Conservation (phyloP, 1,284 basidiomycete genomes). For the Malassezia sympodialis region DNA sequence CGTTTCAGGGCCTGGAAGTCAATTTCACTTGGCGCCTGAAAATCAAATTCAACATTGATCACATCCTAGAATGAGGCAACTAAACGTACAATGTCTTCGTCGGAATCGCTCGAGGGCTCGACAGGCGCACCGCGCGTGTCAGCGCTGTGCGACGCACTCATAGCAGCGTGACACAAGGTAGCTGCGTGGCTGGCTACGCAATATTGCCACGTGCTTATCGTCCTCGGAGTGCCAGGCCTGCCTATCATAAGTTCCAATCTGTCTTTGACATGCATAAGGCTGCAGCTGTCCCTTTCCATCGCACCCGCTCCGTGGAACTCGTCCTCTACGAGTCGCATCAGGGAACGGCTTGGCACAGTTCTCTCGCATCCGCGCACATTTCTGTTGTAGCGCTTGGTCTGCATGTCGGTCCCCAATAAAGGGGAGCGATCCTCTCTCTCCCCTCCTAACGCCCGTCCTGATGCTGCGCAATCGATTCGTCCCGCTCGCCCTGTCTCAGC, state of each 20-base stretch:
- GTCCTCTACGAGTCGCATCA: not conserved
- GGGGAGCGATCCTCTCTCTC: not conserved
- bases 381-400: not conserved
- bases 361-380: not conserved
- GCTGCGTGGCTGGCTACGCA: not conserved
- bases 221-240: not conserved
- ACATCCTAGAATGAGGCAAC: constrained; percentile 17
- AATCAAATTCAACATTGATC: constrained; percentile 47
- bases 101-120: not conserved
- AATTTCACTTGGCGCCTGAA: constrained; percentile 32
- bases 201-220: not conserved
- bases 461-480: not conserved
- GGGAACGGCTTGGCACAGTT: not conserved
- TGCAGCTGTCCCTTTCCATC: not conserved
- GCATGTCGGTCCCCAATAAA: not conserved
- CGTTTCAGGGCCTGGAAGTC: constrained; percentile 40
- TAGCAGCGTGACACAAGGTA: not conserved
- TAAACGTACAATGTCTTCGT: constrained; percentile 10
- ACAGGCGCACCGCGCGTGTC: not conserved
- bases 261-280: not conserved
- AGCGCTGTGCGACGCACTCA: not conserved
- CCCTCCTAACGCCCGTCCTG: not conserved
- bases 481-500: constrained; percentile 1
- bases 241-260: not conserved
- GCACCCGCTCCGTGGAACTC: not conserved